Evolutionary conservation across 2,329 filamentous ascomycete genomes (phyloP).

Genomic region (Beauveria scarabaeidicola): DNA sequence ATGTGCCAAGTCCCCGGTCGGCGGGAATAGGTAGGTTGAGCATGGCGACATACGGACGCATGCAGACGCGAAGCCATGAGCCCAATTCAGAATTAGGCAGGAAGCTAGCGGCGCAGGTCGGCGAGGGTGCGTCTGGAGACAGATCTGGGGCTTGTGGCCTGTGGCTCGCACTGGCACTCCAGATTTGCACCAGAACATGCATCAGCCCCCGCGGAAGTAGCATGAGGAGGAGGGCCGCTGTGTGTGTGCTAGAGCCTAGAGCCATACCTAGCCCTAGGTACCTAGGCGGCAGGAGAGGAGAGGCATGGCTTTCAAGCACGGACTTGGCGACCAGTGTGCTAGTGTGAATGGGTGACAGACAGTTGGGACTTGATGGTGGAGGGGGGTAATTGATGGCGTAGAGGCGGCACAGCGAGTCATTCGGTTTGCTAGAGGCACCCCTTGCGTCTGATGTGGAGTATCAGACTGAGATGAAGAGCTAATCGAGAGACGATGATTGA

Average conservation of each 20-base stretch:
- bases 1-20: not conserved
- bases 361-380: not conserved
- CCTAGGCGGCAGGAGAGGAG: not conserved
- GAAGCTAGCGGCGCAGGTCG: not conserved
- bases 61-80: not conserved
- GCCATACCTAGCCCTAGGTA: not conserved
- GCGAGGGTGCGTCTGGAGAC: not conserved
- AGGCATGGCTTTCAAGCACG: not conserved
- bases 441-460: not conserved
- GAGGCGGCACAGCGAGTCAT: not conserved
- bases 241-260: not conserved
- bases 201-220: not conserved
- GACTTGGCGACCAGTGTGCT: not conserved
- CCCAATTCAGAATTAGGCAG: not conserved
- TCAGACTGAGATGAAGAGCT: not conserved
- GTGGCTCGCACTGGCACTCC: not conserved
- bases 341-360: not conserved
- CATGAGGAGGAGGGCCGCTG: not conserved
- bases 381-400: not conserved
- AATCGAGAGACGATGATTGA: constrained; percentile 7
- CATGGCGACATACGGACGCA: not conserved
- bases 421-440: constrained; percentile 2
- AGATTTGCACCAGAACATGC: not conserved
- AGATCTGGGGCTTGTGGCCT: constrained; percentile 2
- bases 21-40: not conserved